These are phyloP conservation scores for Xylaria sp. DNA, from an alignment of 2,329 filamentous ascomycete species.

Conservation along the genomic window DNA sequence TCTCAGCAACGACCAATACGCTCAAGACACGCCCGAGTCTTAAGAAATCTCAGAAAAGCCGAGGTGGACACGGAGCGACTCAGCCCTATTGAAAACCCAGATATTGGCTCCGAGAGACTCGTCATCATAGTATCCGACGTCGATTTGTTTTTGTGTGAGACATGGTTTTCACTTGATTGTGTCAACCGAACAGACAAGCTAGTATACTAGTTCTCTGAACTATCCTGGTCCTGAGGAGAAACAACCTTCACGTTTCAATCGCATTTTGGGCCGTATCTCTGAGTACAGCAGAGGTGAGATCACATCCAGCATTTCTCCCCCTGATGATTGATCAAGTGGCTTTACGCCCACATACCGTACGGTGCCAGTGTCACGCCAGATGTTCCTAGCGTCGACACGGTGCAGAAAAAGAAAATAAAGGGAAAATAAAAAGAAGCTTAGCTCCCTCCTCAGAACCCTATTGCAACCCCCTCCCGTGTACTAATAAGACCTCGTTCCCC, in stretches of 20 bases:
- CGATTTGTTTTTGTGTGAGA: conserved; percentile 30
- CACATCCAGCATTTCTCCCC: conserved; percentile 19
- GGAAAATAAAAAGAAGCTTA: conserved; percentile 32
- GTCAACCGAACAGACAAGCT: conserved; percentile 25
- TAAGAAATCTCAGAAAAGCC: neutral
- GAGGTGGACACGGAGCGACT: conserved; percentile 36
- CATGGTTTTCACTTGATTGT: conserved; percentile 28
- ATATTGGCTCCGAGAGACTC: conserved; percentile 39
- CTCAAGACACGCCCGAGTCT: neutral
- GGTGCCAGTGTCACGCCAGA: conserved; percentile 31
- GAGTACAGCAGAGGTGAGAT: conserved; percentile 35
- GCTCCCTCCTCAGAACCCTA: conserved; percentile 34
- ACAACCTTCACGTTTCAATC: conserved; percentile 26
- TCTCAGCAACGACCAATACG: neutral
- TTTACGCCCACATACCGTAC: conserved; percentile 30
- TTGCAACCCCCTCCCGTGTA: conserved; percentile 39
- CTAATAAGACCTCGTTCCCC: conserved; percentile 33
- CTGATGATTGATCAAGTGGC: conserved; percentile 34
- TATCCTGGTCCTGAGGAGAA: conserved; percentile 16
- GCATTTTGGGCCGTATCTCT: conserved; percentile 21
- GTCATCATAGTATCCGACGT: conserved; percentile 31
- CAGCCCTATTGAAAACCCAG: conserved; percentile 38
- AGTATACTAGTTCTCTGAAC: conserved; percentile 23
- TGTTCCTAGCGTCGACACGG: conserved; percentile 32
- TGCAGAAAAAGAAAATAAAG: conserved; percentile 33